phyloP scores from a whole-genome alignment of 345 rosid species.

The Streptanthus diversifolius region DNA sequence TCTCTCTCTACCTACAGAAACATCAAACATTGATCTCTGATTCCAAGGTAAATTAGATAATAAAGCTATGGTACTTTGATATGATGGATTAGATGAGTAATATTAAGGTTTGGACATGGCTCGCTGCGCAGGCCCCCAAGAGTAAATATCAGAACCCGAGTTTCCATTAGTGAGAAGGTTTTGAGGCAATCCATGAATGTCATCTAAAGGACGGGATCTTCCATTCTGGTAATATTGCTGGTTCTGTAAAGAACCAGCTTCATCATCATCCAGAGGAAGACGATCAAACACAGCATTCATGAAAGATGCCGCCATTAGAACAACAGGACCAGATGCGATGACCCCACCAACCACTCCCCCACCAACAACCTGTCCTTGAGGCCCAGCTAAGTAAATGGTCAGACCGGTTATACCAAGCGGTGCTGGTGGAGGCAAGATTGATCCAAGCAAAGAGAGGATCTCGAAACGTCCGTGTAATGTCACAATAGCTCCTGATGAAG shows the following conservation, averaged over 20 bases:
- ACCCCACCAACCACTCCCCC: slow-evolving; percentile 82
- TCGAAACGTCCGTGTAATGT: slow-evolving; percentile 95
- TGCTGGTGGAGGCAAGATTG: slow-evolving; percentile 88
- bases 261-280: slow-evolving; percentile 74
- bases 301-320: slow-evolving; percentile 88
- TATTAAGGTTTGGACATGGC: slow-evolving; percentile 47
- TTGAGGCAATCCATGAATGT: slow-evolving; percentile 61
- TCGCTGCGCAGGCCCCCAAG: slow-evolving; percentile 54
- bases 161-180: slow-evolving; percentile 63
- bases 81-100: slow-evolving; percentile 3
- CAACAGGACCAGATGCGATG: slow-evolving; percentile 89
- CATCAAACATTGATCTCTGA: slow-evolving; percentile 19
- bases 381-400: slow-evolving; percentile 84
- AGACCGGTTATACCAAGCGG: slow-evolving; percentile 83
- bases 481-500: slow-evolving; percentile 73
- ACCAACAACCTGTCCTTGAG: slow-evolving; percentile 94
- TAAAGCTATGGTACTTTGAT: background rate
- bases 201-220: slow-evolving; percentile 54
- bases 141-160: slow-evolving; percentile 56
- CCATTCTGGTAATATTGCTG: slow-evolving; percentile 58
- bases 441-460: slow-evolving; percentile 88
- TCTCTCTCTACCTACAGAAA: slow-evolving; percentile 15
- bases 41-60: slow-evolving; percentile 16
- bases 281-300: slow-evolving; percentile 91
- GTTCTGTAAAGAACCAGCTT: slow-evolving; percentile 41